Base-by-base conservation (phyloP, 768 basidiomycete species). In the Pleurotus platypus region DNA sequence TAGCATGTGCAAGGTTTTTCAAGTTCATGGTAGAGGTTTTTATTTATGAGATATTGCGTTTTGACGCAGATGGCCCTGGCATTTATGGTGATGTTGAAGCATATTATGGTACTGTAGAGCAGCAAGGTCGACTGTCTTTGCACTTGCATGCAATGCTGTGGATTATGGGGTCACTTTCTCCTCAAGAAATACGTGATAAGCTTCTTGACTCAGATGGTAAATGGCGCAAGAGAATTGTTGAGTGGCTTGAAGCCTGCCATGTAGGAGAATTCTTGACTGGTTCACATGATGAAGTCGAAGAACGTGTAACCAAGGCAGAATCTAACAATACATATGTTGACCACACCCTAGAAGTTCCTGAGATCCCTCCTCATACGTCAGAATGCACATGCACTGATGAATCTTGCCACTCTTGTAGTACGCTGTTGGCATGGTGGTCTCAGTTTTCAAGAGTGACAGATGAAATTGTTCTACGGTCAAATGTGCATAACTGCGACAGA, bases 201-300 rank as follows among this genome's bases (percentile, higher is more conserved):
- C 40, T 42, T 12, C 16, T 42, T 12, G 16, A 16, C 16, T 12
- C 12, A 12, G 40, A 42, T 42, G 12, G 12, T 42, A 16, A 12
- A 42, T 42, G 40, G 40, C 65, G 67, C 48, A 50, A 62, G 27
- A 51, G 50, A 9, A 20, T 76, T 2, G 53, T 76, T 0, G 30
- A 57, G n/a, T 76, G 71, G 57, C 40, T 77, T 3, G 74, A 76
- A 53, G 55, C 55, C 9, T 53, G 50, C 9, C 70, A 72, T 57
- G 48, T 58, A 2, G 76, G 74, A 5, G 62, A 0, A 51, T 22
- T 22, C 22, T 22, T 22, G 22, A 22, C 22, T 22, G 22, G 22
- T 22, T 22, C 22, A 22, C 22, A 62, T 26, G 60, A 60, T 6
- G 57, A 66, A 0, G 58, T 70, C 2, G 5, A 49, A 45, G 39